These are phyloP conservation scores for Grosmannia serpens DNA, from an alignment of 2,329 filamentous ascomycete species.

Conservation along the genomic window DNA sequence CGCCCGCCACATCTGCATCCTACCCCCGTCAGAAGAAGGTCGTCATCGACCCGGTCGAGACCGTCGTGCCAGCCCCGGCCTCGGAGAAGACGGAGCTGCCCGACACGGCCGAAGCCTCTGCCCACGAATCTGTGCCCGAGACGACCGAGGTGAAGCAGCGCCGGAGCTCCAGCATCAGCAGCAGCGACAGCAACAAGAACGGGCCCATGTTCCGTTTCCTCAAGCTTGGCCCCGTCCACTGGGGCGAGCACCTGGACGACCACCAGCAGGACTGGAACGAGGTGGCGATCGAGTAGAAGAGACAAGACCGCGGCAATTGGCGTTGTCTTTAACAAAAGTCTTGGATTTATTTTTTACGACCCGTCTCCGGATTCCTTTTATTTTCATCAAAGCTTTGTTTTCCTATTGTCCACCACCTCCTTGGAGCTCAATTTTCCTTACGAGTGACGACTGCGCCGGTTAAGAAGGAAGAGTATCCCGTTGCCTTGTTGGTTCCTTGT, in stretches of 20 bases:
- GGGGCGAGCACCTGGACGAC: constrained; percentile 46
- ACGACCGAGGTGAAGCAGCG: constrained; percentile 21
- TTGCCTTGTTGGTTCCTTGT: background rate
- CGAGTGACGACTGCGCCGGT: background rate
- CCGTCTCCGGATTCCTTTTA: no score
- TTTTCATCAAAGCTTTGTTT: no score
- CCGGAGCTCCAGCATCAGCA: constrained; percentile 45
- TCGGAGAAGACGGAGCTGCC: constrained; percentile 15
- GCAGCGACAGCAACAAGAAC: constrained; percentile 24
- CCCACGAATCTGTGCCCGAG: background rate
- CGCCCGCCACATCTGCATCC: constrained; percentile 44
- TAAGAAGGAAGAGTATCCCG: background rate
- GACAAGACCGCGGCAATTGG: background rate
- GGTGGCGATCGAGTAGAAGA: constrained; percentile 26
- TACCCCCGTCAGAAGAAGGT: constrained; percentile 32
- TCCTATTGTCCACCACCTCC: no score
- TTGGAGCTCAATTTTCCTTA: no score
- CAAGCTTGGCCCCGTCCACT: constrained; percentile 54
- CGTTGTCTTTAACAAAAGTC: no score
- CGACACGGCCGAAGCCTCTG: constrained; percentile 3
- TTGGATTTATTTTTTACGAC: no score
- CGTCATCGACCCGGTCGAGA: background rate
- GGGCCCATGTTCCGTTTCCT: constrained; percentile 36
- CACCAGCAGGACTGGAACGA: constrained; percentile 46
- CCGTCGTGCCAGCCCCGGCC: constrained; percentile 9